Evolutionary conservation across 345 rosid genomes (phyloP).

Genomic region (Geranium brycei): DNA sequence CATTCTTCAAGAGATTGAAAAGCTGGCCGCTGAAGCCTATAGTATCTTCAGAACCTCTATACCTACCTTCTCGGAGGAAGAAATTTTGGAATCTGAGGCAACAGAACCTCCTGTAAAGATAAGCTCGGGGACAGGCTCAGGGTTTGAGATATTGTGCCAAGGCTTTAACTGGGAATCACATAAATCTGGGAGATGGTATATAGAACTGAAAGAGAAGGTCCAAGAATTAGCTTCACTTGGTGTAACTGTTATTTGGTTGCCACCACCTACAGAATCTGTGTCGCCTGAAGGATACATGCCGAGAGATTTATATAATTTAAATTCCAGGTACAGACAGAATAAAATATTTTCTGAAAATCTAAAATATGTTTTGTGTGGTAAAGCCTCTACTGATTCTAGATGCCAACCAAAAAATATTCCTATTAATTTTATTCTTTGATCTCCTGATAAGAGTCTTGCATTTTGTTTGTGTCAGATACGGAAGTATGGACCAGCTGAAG

Average conservation of each 20-base stretch:
- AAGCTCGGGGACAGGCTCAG: slow-evolving; percentile 68
- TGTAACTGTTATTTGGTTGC: neutral
- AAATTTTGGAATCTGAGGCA: slow-evolving; percentile 27
- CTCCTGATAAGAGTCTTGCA: neutral
- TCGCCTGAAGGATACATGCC: slow-evolving; percentile 51
- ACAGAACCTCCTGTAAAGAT: slow-evolving; percentile 33
- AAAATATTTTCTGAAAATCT: neutral
- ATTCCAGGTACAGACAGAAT: slow-evolving; percentile 49
- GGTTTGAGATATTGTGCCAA: slow-evolving; percentile 83
- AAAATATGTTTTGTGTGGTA: neutral
- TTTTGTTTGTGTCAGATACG: slow-evolving; percentile 43
- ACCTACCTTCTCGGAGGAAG: slow-evolving; percentile 49
- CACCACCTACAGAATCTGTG: neutral
- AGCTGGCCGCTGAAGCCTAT: slow-evolving; percentile 96
- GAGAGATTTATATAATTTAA: slow-evolving; percentile 71
- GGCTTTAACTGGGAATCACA: slow-evolving; percentile 98
- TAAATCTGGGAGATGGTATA: slow-evolving; percentile 77
- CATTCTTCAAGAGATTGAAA: slow-evolving; percentile 89
- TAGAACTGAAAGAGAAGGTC: slow-evolving; percentile 62
- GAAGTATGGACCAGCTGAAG: slow-evolving; percentile 72
- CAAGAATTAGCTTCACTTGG: slow-evolving; percentile 46
- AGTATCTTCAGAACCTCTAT: slow-evolving; percentile 70
- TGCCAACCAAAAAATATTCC: neutral
- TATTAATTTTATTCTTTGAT: neutral
- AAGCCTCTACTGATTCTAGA: neutral